A percentile compares a stretch with the other conserved stretches of the same genome.
Conservation (phyloP, 805 yeast genomes). For the Hanseniaspora mollemarum region DNA sequence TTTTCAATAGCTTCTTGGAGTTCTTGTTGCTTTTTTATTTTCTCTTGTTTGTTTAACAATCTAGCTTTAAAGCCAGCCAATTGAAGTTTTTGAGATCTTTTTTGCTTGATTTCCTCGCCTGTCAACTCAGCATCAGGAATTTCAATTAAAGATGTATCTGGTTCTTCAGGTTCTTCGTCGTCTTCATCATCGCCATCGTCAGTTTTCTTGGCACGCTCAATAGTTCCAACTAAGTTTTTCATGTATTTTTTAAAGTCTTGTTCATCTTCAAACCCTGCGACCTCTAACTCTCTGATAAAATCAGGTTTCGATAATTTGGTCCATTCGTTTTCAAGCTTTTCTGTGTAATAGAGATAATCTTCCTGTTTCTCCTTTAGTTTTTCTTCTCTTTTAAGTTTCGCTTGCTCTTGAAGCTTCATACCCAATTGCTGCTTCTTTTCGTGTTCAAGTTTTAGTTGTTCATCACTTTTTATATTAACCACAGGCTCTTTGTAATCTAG, state of each 20-base stretch:
- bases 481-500: constrained; percentile 63
- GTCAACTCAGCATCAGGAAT: constrained; percentile 72
- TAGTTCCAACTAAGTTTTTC: constrained; percentile 50
- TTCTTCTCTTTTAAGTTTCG: constrained; percentile 70
- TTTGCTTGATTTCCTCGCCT: constrained; percentile 74
- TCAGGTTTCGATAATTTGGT: constrained; percentile 42
- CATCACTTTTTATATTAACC: constrained; percentile 66
- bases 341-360: constrained; percentile 60
- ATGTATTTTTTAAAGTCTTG: constrained; percentile 59
- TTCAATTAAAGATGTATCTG: constrained; percentile 60
- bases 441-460: constrained; percentile 64
- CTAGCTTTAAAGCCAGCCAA: constrained; percentile 87
- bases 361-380: constrained; percentile 69
- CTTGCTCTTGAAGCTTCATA: constrained; percentile 81
- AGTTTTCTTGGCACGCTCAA: constrained; percentile 56
- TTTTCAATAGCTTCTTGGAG: constrained; percentile 48
- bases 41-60: constrained; percentile 66
- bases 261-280: constrained; percentile 70
- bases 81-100: constrained; percentile 67
- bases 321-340: constrained; percentile 41
- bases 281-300: constrained; percentile 43
- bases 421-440: constrained; percentile 79
- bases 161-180: constrained; percentile 35
- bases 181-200: constrained; percentile 47
- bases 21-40: constrained; percentile 50